A percentile compares a stretch with the other conserved stretches of the same genome.
Conservation (phyloP, 352 stramenopile genomes). For the Phytophthora quininea region DNA sequence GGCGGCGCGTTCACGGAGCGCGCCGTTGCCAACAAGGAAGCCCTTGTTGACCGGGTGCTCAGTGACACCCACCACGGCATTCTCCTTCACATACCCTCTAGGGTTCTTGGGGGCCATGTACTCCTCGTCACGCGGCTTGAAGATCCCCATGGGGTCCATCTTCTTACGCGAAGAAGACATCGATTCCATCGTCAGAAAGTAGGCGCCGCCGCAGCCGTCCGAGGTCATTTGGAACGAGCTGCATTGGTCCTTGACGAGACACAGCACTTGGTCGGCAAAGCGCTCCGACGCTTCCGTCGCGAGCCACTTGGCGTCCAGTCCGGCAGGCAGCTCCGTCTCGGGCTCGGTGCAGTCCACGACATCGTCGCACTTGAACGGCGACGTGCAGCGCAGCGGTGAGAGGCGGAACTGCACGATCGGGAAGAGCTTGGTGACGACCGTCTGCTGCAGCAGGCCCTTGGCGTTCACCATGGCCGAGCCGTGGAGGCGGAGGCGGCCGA, state of each 20-base stretch:
- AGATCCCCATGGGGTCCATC: slow-evolving; percentile 77
- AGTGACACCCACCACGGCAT: slow-evolving; percentile 76
- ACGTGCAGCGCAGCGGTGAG: slow-evolving; percentile 36
- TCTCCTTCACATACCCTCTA: slow-evolving; percentile 91
- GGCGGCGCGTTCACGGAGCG: slow-evolving; percentile 80
- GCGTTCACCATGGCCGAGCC: slow-evolving; percentile 49
- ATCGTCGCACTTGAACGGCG: slow-evolving; percentile 33
- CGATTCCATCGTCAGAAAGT: slow-evolving; percentile 47
- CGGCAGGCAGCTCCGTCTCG: slow-evolving; percentile 16
- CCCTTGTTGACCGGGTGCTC: slow-evolving; percentile 86
- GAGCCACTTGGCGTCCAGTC: slow-evolving; percentile 46
- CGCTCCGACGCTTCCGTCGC: slow-evolving; percentile 43
- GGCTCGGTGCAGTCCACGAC: slow-evolving; percentile 10
- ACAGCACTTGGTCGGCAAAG: slow-evolving; percentile 55
- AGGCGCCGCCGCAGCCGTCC: slow-evolving; percentile 82
- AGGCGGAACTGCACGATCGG: slow-evolving; percentile 51
- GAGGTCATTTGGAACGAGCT: slow-evolving; percentile 69
- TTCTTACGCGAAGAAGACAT: slow-evolving; percentile 19
- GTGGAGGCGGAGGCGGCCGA: slow-evolving; percentile 40
- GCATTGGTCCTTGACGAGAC: slow-evolving; percentile 32
- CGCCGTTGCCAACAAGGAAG: slow-evolving; percentile 87
- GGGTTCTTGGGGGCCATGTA: slow-evolving; percentile 99
- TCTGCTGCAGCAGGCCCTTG: slow-evolving; percentile 51
- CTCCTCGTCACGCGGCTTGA: slow-evolving; percentile 99
- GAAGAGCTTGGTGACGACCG: slow-evolving; percentile 50